phyloP scores from a whole-genome alignment of 2,329 filamentous ascomycete species.

The Aspergillus uvarum region DNA sequence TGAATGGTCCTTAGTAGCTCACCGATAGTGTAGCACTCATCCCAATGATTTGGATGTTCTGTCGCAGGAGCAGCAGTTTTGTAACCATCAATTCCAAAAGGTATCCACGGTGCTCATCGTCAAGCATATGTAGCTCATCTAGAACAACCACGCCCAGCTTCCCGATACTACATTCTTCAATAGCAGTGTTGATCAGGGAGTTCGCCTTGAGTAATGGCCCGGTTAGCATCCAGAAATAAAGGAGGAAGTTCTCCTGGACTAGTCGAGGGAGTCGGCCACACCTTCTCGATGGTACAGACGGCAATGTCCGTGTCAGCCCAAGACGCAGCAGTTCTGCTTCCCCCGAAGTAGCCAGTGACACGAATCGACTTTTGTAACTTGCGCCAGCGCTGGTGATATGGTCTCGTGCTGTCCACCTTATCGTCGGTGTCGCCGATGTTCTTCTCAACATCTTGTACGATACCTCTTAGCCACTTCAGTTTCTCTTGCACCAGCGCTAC shows the following conservation, averaged over 20 bases:
- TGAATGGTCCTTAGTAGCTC: constrained; percentile 25
- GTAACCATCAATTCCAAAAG: constrained; percentile 72
- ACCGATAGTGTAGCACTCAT: constrained; percentile 79
- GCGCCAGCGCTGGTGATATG: constrained; percentile 53
- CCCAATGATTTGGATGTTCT: constrained; percentile 68
- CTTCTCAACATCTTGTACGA: constrained; percentile 61
- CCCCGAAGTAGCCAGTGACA: constrained; percentile 73
- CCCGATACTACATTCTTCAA: constrained; percentile 67
- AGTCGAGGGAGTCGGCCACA: constrained; percentile 32
- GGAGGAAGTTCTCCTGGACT: background rate
- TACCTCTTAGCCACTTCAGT: constrained; percentile 67
- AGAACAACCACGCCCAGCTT: constrained; percentile 67
- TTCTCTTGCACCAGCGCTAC: constrained; percentile 80
- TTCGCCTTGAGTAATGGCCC: constrained; percentile 59
- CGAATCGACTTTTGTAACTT: constrained; percentile 60
- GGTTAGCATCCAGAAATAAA: background rate
- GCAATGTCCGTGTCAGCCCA: constrained; percentile 77
- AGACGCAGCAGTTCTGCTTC: constrained; percentile 63
- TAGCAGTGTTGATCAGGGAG: constrained; percentile 68
- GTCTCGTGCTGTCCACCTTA: constrained; percentile 33
- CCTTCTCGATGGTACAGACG: constrained; percentile 77
- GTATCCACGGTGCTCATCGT: constrained; percentile 73
- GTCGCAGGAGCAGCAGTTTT: constrained; percentile 68
- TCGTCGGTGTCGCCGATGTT: constrained; percentile 34
- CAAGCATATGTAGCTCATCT: constrained; percentile 80